Base-by-base conservation (phyloP, 2,329 filamentous ascomycete species). In the Penicillium sclerotiorum region DNA sequence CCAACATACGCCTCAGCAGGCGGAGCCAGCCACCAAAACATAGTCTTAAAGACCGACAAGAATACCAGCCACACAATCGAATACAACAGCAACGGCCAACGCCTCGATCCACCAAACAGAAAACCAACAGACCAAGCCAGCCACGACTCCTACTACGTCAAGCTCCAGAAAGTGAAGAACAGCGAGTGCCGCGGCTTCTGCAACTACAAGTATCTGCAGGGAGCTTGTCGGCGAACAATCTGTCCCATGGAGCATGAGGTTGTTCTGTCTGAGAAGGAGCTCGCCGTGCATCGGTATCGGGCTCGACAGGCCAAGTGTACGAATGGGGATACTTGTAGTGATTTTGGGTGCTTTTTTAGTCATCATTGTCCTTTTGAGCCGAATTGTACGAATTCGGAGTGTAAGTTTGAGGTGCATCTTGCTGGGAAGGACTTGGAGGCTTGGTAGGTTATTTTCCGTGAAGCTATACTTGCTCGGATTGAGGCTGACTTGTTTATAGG, bases 331-430 rank as follows among this genome's bases (percentile, higher is more conserved):
- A 27, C 39, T 20, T 56, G 53, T 22, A 40, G 39, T 11, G 46
- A 48, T 12, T 56, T 38, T 12, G 33, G 36, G 23, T 56, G 53
- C 38, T 50, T 50, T 37, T 38, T 50, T 18, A 56, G 53, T 22
- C 53, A 56, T 32, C 53, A 56, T 30, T 56, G 53, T 40, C 44
- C 53, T 25, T 58, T 35, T 27, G 41, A 32, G 25, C 45, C 45
- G 25, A 32, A 49, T 17, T 42, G 30, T 22, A 27, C 43, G 9
- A 17, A 8, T 12, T 8, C 30, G 5, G 22, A 27, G 1, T 47
- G 45, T 36, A 41, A 36, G 21, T 47, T 47, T 41, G 28, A 27
- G 2, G 25, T 27, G 37, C 45, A 47, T 28, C 20, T 47, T 21
- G 12, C 12, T 25, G 30, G n/a, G 37, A 36, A 18, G 13, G 45